Evolutionary conservation across 2,329 filamentous ascomycete genomes (phyloP), one percentile per base, ranked within the genome.

Genomic region (Cladosporium sp.): DNA sequence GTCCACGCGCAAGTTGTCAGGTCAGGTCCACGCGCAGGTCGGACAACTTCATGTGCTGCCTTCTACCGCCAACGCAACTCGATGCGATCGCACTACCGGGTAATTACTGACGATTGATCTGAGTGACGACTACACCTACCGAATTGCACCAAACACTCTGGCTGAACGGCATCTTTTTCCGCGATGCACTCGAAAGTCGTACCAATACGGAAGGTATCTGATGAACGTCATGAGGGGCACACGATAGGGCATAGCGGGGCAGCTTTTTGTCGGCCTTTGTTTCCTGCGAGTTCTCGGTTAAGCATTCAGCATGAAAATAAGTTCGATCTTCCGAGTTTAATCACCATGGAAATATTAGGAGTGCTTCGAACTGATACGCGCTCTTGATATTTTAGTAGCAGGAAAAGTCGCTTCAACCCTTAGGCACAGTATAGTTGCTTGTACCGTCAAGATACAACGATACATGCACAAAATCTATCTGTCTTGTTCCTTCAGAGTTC

Each of bases 1-100:
- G 52, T 56, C 52, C 52, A 56, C 30, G 52, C 52, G 52, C 30
- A 56, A 34, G 30, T 34, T 34, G 30, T 9, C 30, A 34, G 30
- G 28, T 30, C n/a, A 34, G 8, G 9, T 51, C 49, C 5, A 37
- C 34, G 15, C 17, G 49, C 30, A 17, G 34, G n/a, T 38, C 25
- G 14, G 20, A 19, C 17, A 50, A 25, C 45, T 51, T 51, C 17
- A 19, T 19, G 19, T 19, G 34, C 49, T 25, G 14, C 34, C 49
- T 9, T 51, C 19, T 36, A 37, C 19, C 3, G 8, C 17, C 45
- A 45, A n/a, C 12, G 25, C 42, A 45, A 25, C 14, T 45, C 5
- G 25, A 28, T n/a, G 5, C 2, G 1, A 25, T 3, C 6, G 25
- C 25, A 25, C 25, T 25, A 15, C 42, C 42, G 42, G 42, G 42